Evolutionary conservation across 257 asterid genomes (phyloP).

Genomic region (Mitragyna speciosa): DNA sequence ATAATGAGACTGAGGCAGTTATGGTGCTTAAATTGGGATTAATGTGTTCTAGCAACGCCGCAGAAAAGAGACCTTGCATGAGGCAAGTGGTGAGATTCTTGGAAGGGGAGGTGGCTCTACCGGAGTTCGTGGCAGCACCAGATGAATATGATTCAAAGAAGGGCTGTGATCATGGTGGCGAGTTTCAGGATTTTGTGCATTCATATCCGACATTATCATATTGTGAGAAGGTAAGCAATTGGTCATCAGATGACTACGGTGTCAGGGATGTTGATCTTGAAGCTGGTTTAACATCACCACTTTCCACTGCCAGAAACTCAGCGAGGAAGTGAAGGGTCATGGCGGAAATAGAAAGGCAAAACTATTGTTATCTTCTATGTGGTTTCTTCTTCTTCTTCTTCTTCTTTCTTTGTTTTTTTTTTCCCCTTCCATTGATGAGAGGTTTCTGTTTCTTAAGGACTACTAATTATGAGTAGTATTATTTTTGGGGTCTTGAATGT

Average conservation of each 20-base stretch:
- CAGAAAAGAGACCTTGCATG: constrained; percentile 55
- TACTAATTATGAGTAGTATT: background rate
- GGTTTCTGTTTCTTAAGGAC: background rate
- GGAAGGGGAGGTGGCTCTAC: constrained; percentile 52
- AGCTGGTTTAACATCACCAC: constrained; percentile 37
- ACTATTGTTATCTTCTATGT: too few species aligned
- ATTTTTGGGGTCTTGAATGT: background rate
- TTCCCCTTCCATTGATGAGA: background rate
- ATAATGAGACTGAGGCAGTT: constrained; percentile 44
- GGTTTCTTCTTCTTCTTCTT: too few species aligned
- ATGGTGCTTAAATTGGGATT: constrained; percentile 64
- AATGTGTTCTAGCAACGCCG: constrained; percentile 57
- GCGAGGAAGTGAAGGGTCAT: constrained; percentile 14
- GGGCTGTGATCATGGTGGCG: constrained; percentile 10
- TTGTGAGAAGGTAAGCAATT: constrained; percentile 43
- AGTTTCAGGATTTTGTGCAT: constrained; percentile 33
- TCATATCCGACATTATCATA: constrained; percentile 52
- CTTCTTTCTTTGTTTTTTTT: too few species aligned
- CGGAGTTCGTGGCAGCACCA: constrained; percentile 35
- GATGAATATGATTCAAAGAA: constrained; percentile 34
- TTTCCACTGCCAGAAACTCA: constrained; percentile 18
- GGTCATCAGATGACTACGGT: constrained; percentile 35
- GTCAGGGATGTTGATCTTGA: constrained; percentile 43
- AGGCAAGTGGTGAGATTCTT: constrained; percentile 60
- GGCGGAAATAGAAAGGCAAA: background rate